These are phyloP conservation scores for Cercospora sp. DNA, from an alignment of 2,329 filamentous ascomycete species.

Conservation along the genomic window DNA sequence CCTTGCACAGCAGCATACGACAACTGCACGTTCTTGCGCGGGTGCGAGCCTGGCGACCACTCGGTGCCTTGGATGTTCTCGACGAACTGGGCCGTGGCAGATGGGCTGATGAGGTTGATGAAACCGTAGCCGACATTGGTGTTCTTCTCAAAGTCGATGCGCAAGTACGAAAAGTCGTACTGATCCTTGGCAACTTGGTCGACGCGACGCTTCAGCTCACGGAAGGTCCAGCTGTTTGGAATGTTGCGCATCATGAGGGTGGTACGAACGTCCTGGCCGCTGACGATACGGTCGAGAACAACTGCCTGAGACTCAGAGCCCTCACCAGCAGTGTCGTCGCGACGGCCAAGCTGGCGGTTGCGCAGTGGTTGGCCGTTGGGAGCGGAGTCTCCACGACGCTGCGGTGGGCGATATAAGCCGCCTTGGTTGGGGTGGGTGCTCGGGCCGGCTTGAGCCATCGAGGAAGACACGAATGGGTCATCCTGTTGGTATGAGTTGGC, in stretches of 20 bases:
- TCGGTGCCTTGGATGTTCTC: conserved; percentile 19
- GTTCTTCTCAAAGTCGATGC: conserved; percentile 62
- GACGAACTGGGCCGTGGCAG: conserved; percentile 65
- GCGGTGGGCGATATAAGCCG: not conserved
- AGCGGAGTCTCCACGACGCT: not conserved
- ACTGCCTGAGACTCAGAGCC: conserved; percentile 43
- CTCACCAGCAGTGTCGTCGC: not conserved
- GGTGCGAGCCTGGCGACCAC: conserved; percentile 65
- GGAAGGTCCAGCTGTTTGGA: conserved; percentile 78
- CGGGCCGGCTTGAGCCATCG: not conserved
- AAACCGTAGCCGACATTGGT: conserved; percentile 91
- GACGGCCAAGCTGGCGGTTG: not conserved
- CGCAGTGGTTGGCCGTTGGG: not conserved
- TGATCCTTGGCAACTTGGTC: conserved; percentile 76
- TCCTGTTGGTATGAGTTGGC: not conserved
- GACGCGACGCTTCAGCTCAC: conserved; percentile 69
- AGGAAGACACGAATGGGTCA: not conserved
- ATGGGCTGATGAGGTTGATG: conserved; percentile 84
- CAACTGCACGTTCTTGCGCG: conserved; percentile 79
- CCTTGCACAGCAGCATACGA: conserved; percentile 98
- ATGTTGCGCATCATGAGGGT: conserved; percentile 89
- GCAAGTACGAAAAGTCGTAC: conserved; percentile 93
- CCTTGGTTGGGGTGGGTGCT: not conserved
- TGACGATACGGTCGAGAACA: conserved; percentile 40
- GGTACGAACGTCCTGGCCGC: conserved; percentile 53